Conservation (phyloP, 257 asterid genomes). For the Mitragyna speciosa region DNA sequence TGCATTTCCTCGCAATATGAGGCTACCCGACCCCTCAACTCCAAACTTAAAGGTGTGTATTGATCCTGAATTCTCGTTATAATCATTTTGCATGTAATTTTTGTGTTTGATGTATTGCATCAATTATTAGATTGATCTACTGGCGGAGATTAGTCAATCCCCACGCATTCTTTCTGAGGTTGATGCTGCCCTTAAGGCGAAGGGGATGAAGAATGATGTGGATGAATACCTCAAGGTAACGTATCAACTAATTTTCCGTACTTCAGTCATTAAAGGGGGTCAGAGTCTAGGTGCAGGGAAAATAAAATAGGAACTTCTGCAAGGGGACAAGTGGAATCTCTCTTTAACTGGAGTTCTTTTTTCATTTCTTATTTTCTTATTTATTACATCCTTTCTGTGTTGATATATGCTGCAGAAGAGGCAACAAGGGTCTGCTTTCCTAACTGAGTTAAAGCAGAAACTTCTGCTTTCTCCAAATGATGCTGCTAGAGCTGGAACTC, state of each 20-base stretch:
- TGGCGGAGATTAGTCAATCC: constrained; percentile 75
- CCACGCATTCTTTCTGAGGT: constrained; percentile 95
- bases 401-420: constrained; percentile 51
- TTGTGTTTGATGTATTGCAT: constrained; percentile 5
- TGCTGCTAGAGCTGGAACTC: constrained; percentile 80
- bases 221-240: constrained; percentile 91
- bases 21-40: constrained; percentile 95
- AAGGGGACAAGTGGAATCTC: neutral
- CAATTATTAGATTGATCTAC: constrained; percentile 69
- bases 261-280: neutral
- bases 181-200: constrained; percentile 84
- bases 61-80: neutral
- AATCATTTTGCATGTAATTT: neutral
- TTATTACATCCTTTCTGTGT: constrained; percentile 1
- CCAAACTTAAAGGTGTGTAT: constrained; percentile 79
- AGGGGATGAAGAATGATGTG: constrained; percentile 78
- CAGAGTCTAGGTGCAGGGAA: neutral
- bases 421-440: constrained; percentile 80
- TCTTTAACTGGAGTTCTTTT: neutral
- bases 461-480: constrained; percentile 74
- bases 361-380: neutral
- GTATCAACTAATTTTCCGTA: constrained; percentile 1
- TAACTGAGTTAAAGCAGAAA: constrained; percentile 80
- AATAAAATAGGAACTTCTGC: neutral
- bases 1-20: constrained; percentile 99